Evolutionary conservation across 2,329 filamentous ascomycete genomes (phyloP), one percentile per base, ranked within the genome.

Genomic region (Neopestalotiopsis sp.): DNA sequence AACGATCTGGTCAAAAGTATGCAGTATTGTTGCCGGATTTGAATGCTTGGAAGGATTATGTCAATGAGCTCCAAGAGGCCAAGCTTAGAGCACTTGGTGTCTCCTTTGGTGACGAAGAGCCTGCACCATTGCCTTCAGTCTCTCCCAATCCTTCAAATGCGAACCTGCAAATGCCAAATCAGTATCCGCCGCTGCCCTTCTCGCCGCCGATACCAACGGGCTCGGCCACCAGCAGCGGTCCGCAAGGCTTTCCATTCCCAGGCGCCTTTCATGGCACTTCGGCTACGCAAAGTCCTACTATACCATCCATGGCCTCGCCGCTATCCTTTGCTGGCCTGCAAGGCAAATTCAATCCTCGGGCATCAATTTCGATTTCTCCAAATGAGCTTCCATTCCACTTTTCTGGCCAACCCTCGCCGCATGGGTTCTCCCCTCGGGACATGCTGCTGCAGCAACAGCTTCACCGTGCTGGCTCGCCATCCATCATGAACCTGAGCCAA

Each of bases 1-100:
- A 93, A 73, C 85, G 88, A 61, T 79, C 83, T 17, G 78, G 85
- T 60, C 80, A 82, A 4, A 79, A 79, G n/a, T 91, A 85, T 76
- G 85, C 84, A 67, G 91, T 96, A 45, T 86, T 86, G 30, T 85
- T 96, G 69, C 92, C 93, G 1, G 91, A 94, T 75, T 81, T 92
- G 71, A 90, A 91, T 77, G 86, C 87, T 1, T 90, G 88, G 88
- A 92, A 94, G 75, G 85, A 90, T 32, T 97, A 98, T 79, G 92
- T 95, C 69, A 88, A 92, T 67, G 91, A 92, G 73, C 84, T 98
- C 45, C 90, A 93, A 73, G 96, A 99, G 82, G 94, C 95, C 70
- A 99, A 98, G 82, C 85, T 99, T 66, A 91, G 94, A 70, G 95
- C 95, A 65, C 86, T 99, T 67, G 96, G 96, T 72, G 96, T 98